A percentile compares a stretch with the other conserved stretches of the same genome.
These are phyloP conservation scores for Candida sanyiensis DNA, from an alignment of 805 yeast species.

Conservation along the genomic window DNA sequence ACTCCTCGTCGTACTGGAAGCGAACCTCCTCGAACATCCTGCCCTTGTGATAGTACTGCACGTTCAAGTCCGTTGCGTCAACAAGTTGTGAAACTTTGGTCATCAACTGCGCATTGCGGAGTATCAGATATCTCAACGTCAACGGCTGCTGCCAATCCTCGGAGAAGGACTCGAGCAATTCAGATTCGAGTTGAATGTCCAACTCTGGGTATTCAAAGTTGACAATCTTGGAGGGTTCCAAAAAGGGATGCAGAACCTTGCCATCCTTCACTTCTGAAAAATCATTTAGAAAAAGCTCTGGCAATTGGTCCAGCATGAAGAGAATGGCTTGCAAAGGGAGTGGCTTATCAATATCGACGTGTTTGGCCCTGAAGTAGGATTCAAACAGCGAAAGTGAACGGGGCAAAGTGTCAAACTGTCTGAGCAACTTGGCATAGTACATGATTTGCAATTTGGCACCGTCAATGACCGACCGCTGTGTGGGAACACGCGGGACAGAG, in stretches of 20 bases:
- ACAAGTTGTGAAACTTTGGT: conserved; percentile 31
- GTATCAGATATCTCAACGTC: conserved; percentile 52
- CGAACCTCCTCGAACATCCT: conserved; percentile 36
- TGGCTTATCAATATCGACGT: conserved; percentile 43
- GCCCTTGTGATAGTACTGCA: conserved; percentile 48
- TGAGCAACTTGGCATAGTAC: conserved; percentile 49
- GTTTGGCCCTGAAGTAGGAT: conserved; percentile 43
- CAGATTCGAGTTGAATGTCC: conserved; percentile 5
- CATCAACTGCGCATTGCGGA: conserved; percentile 46
- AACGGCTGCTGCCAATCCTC: conserved; percentile 49
- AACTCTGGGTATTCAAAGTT: background rate
- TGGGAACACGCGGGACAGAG: conserved; percentile 37
- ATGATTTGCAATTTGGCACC: conserved; percentile 55
- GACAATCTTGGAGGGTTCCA: background rate
- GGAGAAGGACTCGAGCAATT: conserved; percentile 25
- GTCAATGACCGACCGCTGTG: conserved; percentile 41
- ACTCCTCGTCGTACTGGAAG: conserved; percentile 33
- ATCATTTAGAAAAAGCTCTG: conserved; percentile 36
- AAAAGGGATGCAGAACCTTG: conserved; percentile 7
- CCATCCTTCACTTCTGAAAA: conserved; percentile 38
- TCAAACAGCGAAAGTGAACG: conserved; percentile 31
- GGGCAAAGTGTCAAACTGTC: conserved; percentile 25
- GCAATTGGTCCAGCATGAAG: conserved; percentile 30
- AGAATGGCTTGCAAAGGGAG: conserved; percentile 38
- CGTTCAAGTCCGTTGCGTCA: conserved; percentile 29